These are phyloP conservation scores for Umbilicus rupestris DNA, from an alignment of 164 flowering plant genomes.

Conservation along the genomic window DNA sequence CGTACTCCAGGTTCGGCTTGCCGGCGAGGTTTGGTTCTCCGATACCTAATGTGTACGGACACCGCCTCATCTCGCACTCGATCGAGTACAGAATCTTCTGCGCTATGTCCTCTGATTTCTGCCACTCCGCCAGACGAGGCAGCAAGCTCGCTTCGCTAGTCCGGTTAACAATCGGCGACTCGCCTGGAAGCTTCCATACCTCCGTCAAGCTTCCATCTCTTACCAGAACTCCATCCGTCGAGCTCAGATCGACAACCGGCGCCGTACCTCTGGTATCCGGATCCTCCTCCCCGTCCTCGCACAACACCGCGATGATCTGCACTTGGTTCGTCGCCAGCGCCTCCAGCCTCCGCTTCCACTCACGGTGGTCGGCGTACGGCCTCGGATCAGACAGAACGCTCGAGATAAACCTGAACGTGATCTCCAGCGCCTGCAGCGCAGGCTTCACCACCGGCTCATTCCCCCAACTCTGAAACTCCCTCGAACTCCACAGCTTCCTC, in stretches of 20 bases:
- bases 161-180: constrained; percentile 39
- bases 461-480: constrained; percentile 59
- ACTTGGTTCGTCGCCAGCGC: constrained; percentile 45
- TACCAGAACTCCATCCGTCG: constrained; percentile 35
- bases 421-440: constrained; percentile 68
- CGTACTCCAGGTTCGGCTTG: constrained; percentile 72
- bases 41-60: constrained; percentile 70
- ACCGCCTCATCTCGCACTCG: constrained; percentile 64
- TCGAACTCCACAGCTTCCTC: constrained; percentile 39
- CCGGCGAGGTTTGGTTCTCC: constrained; percentile 81
- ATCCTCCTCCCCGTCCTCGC: constrained; percentile 44
- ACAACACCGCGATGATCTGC: constrained; percentile 49
- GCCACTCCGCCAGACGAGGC: constrained; percentile 78
- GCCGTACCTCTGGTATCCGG: constrained; percentile 30
- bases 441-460: constrained; percentile 61
- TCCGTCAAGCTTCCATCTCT: constrained; percentile 55
- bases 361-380: constrained; percentile 53
- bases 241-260: constrained; percentile 49
- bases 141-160: constrained; percentile 69
- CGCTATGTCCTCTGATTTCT: constrained; percentile 50
- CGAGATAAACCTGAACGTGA: constrained; percentile 80
- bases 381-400: constrained; percentile 57
- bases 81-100: constrained; percentile 47
- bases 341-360: constrained; percentile 71
- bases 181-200: constrained; percentile 63